phyloP scores from a whole-genome alignment of 306 rosid genomes.

The Prunus mongolica region DNA sequence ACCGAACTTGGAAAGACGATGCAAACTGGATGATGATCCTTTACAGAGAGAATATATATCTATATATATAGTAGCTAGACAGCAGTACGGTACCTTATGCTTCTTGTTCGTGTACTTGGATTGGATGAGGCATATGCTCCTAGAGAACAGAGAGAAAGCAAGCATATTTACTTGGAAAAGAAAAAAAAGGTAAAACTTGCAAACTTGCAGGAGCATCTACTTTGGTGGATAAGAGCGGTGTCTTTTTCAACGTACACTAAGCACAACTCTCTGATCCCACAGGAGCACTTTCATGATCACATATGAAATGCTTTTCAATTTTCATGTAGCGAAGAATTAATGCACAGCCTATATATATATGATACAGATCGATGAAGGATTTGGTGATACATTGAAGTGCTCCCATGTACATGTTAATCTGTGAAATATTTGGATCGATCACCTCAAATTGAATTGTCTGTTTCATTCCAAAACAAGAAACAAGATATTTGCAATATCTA shows the following conservation, averaged over 20 bases:
- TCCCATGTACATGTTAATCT: too few species aligned
- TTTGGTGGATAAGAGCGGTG: constrained; percentile 41
- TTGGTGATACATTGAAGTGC: too few species aligned
- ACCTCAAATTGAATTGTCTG: too few species aligned
- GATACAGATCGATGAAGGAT: too few species aligned
- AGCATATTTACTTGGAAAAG: not conserved
- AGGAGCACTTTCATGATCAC: too few species aligned
- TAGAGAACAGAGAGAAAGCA: not conserved
- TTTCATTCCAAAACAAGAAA: too few species aligned
- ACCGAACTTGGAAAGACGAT: not conserved
- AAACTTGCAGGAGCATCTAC: not conserved
- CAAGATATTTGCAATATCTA: too few species aligned
- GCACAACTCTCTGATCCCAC: too few species aligned
- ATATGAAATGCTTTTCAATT: too few species aligned
- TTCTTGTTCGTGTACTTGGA: not conserved
- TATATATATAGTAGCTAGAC: not conserved
- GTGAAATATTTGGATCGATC: too few species aligned
- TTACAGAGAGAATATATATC: not conserved
- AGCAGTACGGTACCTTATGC: not conserved
- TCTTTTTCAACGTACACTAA: constrained; percentile 21
- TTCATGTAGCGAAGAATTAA: too few species aligned
- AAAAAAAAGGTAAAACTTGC: not conserved
- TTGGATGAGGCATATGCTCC: not conserved
- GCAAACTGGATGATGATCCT: not conserved
- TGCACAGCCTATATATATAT: too few species aligned